Base-by-base conservation (phyloP, 2,329 filamentous ascomycete species). In the Aureobasidium leucospermi region DNA sequence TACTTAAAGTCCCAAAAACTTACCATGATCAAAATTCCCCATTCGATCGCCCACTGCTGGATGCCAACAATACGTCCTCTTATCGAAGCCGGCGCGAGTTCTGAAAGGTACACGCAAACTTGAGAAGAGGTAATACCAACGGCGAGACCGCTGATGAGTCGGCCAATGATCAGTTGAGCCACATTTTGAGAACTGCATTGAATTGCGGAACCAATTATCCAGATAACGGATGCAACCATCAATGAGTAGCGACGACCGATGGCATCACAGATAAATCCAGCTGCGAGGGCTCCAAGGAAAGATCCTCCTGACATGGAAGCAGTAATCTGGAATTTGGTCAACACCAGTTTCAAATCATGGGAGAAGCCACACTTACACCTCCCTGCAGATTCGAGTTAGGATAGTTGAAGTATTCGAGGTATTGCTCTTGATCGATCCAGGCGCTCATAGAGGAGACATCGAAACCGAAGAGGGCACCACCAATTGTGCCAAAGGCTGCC, bases 81-180 rank as follows among this genome's bases (percentile, higher is more conserved):
- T 34, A 75, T 76, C 15, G 73, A 67, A 60, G 74, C 74, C 13
- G 73, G 72, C 2, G 74, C 73, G 16, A 96, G 96, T 71, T 96
- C 92, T 46, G 91, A 93, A 71, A 96, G 91, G 71, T 96, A 96
- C 47, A 96, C 88, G 0, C 92, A 92, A 1, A 96, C 90, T 65
- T 96, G 96, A 49, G 91, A 93, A 0, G 91, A 96, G 48, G 95
- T 80, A 70, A 91, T 88, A 72, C 92, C 92, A 61, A 96, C 90
- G 43, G 90, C 89, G 8, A 96, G 76, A 75, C 92, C 91, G 60
- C 89, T 90, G 71, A 94, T 82, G 63, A 96, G 85, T 73, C 92
- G 86, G 11, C 90, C 90, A 8, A 88, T 69, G 67, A 84, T 80
- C 62, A 75, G 69, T 34, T 73, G 67, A 52, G 69, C 65, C 10